phyloP scores from a whole-genome alignment of 2,329 filamentous ascomycete genomes.

The Talaromyces sp. region DNA sequence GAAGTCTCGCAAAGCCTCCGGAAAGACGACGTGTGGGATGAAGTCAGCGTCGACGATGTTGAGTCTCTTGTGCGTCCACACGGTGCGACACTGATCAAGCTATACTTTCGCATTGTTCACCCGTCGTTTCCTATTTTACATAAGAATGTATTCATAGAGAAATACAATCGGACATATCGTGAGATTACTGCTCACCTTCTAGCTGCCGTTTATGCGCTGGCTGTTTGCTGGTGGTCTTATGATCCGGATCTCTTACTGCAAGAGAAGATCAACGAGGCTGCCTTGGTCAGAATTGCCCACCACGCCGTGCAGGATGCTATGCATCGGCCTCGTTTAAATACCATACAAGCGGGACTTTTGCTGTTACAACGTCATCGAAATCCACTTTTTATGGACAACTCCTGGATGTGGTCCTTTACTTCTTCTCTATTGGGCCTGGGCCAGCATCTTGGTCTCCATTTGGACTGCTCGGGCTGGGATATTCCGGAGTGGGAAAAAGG shows the following conservation, averaged over 20 bases:
- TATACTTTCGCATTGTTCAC: conserved; percentile 80
- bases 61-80: conserved; percentile 74
- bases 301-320: conserved; percentile 51
- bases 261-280: conserved; percentile 25
- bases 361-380: conserved; percentile 45
- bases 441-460: conserved; percentile 59
- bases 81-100: conserved; percentile 71
- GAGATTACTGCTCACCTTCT: conserved; percentile 75
- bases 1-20: conserved; percentile 13
- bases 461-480: conserved; percentile 62
- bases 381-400: conserved; percentile 43
- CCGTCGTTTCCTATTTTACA: conserved; percentile 80
- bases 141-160: conserved; percentile 75
- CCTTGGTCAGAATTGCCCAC: conserved; percentile 42
- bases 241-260: conserved; percentile 31
- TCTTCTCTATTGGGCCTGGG: conserved; percentile 58
- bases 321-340: conserved; percentile 56
- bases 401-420: conserved; percentile 47
- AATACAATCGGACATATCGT: conserved; percentile 69
- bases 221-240: conserved; percentile 80
- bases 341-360: conserved; percentile 56
- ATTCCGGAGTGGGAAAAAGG: conserved; percentile 64
- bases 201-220: conserved; percentile 73
- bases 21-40: conserved; percentile 10
- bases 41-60: conserved; percentile 38